Evolutionary conservation across 768 basidiomycete genomes (phyloP).

Genomic region (Hericium erinaceus): DNA sequence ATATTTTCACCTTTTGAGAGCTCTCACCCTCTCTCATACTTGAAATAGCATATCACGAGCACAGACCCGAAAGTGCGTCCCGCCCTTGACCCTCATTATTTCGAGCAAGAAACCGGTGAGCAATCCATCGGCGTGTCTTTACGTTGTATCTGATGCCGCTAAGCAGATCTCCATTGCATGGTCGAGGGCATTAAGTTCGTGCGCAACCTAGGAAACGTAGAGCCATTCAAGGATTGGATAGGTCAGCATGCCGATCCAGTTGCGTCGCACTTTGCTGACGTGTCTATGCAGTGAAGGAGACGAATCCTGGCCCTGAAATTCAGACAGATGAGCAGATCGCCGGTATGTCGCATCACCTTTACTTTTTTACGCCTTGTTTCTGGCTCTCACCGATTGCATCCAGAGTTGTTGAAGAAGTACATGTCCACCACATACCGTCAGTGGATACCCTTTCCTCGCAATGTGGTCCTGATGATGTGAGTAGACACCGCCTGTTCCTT

Average conservation of each 20-base stretch:
- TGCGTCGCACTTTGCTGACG: neutral
- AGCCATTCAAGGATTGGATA: conserved; percentile 12
- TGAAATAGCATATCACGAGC: conserved; percentile 14
- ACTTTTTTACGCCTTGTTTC: neutral
- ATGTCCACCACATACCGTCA: conserved; percentile 18
- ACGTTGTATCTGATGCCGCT: no score
- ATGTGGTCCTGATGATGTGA: neutral
- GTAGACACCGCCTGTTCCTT: conserved; percentile 39
- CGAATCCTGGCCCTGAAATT: conserved; percentile 22
- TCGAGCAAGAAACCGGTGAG: conserved; percentile 14
- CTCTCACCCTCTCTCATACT: neutral
- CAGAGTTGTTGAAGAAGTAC: conserved; percentile 18
- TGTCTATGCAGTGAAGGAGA: conserved; percentile 16
- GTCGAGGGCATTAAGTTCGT: conserved; percentile 15
- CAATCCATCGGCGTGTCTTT: neutral
- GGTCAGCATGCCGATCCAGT: no score
- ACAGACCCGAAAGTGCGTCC: conserved; percentile 8
- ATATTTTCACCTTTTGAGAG: conserved; percentile 7
- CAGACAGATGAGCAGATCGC: conserved; percentile 21
- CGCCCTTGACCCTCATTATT: conserved; percentile 12
- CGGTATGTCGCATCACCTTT: neutral
- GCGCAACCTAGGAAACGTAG: conserved; percentile 9
- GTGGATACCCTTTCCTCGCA: neutral
- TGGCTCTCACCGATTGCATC: neutral
- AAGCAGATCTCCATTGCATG: conserved; percentile 5